Base-by-base conservation (phyloP, 257 asterid genomes). In the Cynanchum wilfordii region DNA sequence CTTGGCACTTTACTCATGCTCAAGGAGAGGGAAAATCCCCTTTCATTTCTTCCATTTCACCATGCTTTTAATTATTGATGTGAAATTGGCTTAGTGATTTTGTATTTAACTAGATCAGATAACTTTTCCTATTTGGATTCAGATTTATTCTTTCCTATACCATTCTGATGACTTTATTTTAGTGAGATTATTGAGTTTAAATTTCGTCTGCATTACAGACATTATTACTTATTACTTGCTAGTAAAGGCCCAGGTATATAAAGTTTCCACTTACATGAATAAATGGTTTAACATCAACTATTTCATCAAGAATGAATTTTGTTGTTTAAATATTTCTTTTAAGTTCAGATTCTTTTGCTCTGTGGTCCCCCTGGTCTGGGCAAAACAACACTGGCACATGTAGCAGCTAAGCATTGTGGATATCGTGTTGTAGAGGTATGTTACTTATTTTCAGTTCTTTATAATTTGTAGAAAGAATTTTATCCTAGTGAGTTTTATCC, bases 331-430 rank as follows among this genome's bases (percentile, higher is more conserved):
- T 19, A 24, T 15, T 56, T 54, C 20, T 68, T 68, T 45, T 75
- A 70, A 58, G 76, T 68, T 70, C 96, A 94, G 99, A 81, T 95
- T 83, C 89, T 95, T 74, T 85, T 95, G 86, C 97, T 95, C 75
- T 95, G 98, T 75, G 99, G 99, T 5, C 88, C 99, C 78, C 99
- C 99, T 51, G 99, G 99, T 71, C 94, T 95, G 78, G 99, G 99
- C 79, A 95, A 95, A 87, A 95, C 99, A 63, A 95, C 99, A 3
- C 96, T 95, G 82, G 99, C 99, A 68, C 99, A 95, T 86, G 95
- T 95, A 70, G 98, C 98, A 66, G 99, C 99, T 69, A 83, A 79
- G 80, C 99, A 95, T 79, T 95, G 99, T 82, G 99, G 99, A 44
- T 95, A 95, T 80, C 96, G 95, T 73, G 98, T 90, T 58, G 94